Evolutionary conservation across 1,139 yeast genomes (phyloP).

Genomic region (Hansenula lynferdii): DNA sequence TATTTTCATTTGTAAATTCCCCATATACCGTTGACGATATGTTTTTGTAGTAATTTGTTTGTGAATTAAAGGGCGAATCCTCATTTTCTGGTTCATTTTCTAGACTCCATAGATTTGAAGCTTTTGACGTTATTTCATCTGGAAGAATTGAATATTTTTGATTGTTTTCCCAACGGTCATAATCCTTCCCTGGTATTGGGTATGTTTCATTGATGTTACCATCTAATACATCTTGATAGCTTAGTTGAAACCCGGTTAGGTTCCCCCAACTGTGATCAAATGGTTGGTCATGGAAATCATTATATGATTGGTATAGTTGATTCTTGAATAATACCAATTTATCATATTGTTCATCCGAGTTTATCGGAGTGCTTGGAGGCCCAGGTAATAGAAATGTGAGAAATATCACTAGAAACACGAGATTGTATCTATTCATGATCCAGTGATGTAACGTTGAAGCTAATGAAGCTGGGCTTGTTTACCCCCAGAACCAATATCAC

Average conservation of each 20-base stretch:
- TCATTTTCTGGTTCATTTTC: conserved; percentile 24
- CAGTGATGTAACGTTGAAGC: no score
- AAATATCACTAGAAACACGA: conserved; percentile 20
- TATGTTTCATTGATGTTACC: conserved; percentile 44
- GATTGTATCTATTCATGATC: conserved; percentile 16
- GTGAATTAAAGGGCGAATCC: conserved; percentile 7
- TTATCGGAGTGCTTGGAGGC: conserved; percentile 29
- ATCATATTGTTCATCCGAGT: conserved; percentile 26
- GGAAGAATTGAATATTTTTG: conserved; percentile 60
- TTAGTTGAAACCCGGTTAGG: conserved; percentile 64
- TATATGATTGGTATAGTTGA: conserved; percentile 29
- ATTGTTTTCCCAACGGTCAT: conserved; percentile 47
- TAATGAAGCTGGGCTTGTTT: no score
- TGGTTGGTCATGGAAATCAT: conserved; percentile 35
- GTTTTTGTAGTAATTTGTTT: conserved; percentile 38
- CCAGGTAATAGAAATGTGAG: conserved; percentile 31
- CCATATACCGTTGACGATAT: conserved; percentile 49
- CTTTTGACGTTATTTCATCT: conserved; percentile 42
- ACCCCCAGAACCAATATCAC: no score
- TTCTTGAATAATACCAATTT: conserved; percentile 25
- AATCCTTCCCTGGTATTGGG: conserved; percentile 47
- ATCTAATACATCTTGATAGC: conserved; percentile 49
- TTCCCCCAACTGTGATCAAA: conserved; percentile 60
- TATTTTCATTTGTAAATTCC: conserved; percentile 27
- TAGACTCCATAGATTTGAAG: conserved; percentile 52